A percentile compares a stretch with the other conserved stretches of the same genome.
phyloP scores from a whole-genome alignment of 306 rosid species.

The Trifolium subterraneum region DNA sequence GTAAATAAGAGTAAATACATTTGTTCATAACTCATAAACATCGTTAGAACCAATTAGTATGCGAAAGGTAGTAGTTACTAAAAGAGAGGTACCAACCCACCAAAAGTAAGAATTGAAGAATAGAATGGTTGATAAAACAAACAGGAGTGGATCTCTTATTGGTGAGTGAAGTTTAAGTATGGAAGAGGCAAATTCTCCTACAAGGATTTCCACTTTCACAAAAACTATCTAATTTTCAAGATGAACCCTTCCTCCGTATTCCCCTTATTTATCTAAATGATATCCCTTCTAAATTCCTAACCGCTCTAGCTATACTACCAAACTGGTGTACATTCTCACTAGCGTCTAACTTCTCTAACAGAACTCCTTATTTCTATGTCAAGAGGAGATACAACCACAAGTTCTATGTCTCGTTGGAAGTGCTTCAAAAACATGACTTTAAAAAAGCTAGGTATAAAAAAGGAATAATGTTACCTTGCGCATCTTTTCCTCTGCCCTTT shows the following conservation, averaged over 20 bases:
- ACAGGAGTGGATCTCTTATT: not conserved
- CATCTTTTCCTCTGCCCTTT: conserved; percentile 91
- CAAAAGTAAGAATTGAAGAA: not conserved
- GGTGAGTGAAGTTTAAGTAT: not conserved
- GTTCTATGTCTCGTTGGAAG: not conserved
- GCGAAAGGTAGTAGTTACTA: conserved; percentile 7
- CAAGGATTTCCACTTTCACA: not conserved
- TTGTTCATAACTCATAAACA: conserved; percentile 8
- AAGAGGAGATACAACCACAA: not conserved
- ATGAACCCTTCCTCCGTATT: not conserved
- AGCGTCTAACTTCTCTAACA: not conserved
- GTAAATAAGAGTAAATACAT: conserved; percentile 28
- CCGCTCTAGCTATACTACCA: not conserved
- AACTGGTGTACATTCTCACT: not conserved
- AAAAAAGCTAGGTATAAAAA: not conserved
- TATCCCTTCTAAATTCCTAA: not conserved
- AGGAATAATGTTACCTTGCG: conserved; percentile 61
- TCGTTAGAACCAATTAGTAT: not conserved
- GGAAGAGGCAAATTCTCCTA: not conserved
- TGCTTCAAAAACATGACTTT: conserved; percentile 26
- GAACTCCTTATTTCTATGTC: not conserved
- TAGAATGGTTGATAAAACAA: not conserved
- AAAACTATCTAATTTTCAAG: not conserved
- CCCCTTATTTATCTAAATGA: not conserved
- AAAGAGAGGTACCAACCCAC: not conserved